A percentile compares a stretch with the other conserved stretches of the same genome.
phyloP scores from a whole-genome alignment of 306 rosid genomes.

The Arachis stenosperma region DNA sequence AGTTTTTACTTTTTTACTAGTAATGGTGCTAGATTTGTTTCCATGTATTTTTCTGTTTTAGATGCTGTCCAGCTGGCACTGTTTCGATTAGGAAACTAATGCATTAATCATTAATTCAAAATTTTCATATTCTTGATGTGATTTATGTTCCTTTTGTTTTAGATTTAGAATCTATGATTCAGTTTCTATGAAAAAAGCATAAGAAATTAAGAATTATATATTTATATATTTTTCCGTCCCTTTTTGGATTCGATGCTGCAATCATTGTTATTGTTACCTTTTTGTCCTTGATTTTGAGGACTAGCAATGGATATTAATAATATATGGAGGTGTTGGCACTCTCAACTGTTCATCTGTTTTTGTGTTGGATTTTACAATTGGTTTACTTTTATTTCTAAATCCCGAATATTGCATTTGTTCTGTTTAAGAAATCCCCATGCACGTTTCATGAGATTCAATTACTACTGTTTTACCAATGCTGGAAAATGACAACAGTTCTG shows the following conservation, averaged over 20 bases:
- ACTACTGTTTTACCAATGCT: background rate
- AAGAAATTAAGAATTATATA: background rate
- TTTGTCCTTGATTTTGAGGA: background rate
- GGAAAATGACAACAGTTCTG: constrained; percentile 6
- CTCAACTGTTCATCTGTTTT: background rate
- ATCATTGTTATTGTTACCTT: background rate
- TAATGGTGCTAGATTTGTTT: constrained; percentile 14
- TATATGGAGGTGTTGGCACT: background rate
- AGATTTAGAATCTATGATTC: background rate
- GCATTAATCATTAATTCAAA: background rate
- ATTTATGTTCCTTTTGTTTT: no score
- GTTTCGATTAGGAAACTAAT: background rate
- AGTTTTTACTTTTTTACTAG: constrained; percentile 1
- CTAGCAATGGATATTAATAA: background rate
- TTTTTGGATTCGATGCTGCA: background rate
- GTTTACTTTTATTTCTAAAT: background rate
- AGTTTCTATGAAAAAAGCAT: background rate
- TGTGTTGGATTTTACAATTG: background rate
- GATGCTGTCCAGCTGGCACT: background rate
- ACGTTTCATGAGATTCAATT: background rate
- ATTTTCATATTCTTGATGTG: background rate
- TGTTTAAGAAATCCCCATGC: background rate
- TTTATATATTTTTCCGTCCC: background rate
- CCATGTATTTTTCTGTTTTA: background rate
- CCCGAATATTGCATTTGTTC: background rate